Evolutionary conservation across 768 basidiomycete genomes (phyloP).

Genomic region (Asterophora lycoperdoides): DNA sequence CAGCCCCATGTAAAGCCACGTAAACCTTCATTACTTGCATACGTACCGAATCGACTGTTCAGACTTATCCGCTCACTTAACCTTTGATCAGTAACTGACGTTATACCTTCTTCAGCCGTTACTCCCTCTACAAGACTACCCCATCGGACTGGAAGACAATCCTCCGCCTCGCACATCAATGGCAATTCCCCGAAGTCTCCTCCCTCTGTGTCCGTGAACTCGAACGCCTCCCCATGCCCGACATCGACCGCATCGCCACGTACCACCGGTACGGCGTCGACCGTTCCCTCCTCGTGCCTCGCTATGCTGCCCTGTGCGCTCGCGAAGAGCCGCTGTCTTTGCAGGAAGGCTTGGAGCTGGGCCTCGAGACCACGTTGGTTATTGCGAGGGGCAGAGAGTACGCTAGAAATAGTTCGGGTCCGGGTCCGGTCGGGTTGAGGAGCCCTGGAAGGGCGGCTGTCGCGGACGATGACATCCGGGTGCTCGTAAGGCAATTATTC

Average conservation of each 20-base stretch:
- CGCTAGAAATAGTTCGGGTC: slow-evolving; percentile 24
- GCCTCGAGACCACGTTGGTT: slow-evolving; percentile 45
- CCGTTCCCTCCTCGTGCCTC: slow-evolving; percentile 43
- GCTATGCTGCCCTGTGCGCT: slow-evolving; percentile 51
- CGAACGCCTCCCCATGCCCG: slow-evolving; percentile 40
- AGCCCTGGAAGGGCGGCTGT: slow-evolving; percentile 8
- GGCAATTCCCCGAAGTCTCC: slow-evolving; percentile 54
- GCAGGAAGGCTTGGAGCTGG: slow-evolving; percentile 51
- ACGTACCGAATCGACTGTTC: too few species aligned
- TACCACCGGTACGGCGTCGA: slow-evolving; percentile 53
- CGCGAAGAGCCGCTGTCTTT: slow-evolving; percentile 48
- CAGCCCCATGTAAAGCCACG: too few species aligned
- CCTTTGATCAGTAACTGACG: too few species aligned
- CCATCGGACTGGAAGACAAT: slow-evolving; percentile 55
- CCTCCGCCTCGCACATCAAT: slow-evolving; percentile 52
- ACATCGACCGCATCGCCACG: slow-evolving; percentile 49
- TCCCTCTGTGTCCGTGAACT: slow-evolving; percentile 57
- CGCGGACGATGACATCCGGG: too few species aligned
- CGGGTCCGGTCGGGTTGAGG: slow-evolving; percentile 14
- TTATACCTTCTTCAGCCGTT: slow-evolving; percentile 35
- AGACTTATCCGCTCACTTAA: too few species aligned
- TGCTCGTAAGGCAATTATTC: too few species aligned
- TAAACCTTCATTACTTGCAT: too few species aligned
- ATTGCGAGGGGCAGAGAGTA: slow-evolving; percentile 50
- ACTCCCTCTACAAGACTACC: slow-evolving; percentile 49